phyloP scores from a whole-genome alignment of 345 rosid genomes.

The Cardamine chenopodiifolia region DNA sequence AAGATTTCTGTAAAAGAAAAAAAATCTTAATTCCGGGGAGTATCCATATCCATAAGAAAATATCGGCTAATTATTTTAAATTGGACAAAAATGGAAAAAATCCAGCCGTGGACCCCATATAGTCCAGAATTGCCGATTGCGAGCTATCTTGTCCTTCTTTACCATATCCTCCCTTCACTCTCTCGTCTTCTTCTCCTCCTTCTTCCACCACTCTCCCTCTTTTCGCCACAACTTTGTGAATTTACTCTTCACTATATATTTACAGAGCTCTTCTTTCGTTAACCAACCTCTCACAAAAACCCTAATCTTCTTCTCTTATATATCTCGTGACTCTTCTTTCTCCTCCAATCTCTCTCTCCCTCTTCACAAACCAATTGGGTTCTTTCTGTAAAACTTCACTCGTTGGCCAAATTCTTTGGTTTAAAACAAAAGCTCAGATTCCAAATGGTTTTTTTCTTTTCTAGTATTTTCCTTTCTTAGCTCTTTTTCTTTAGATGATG shows the following conservation, averaged over 20 bases:
- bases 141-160: slow-evolving; percentile 52
- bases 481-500: slow-evolving; percentile 26
- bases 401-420: slow-evolving; percentile 22
- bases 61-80: not conserved
- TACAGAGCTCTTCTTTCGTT: slow-evolving; percentile 21
- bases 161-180: slow-evolving; percentile 49
- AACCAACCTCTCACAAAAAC: slow-evolving; percentile 21
- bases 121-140: slow-evolving; percentile 43
- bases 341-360: slow-evolving; percentile 33
- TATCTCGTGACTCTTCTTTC: slow-evolving; percentile 43
- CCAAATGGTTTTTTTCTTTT: slow-evolving; percentile 12
- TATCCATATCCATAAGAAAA: slow-evolving; percentile 32
- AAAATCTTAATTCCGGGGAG: not conserved
- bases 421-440: slow-evolving; percentile 14
- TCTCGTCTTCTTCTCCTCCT: slow-evolving; percentile 20
- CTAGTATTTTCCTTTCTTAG: slow-evolving; percentile 4
- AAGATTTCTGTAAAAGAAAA: not conserved
- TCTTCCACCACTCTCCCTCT: slow-evolving; percentile 20
- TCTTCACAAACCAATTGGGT: slow-evolving; percentile 20
- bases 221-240: not conserved
- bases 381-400: slow-evolving; percentile 35
- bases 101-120: slow-evolving; percentile 41
- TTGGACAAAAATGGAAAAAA: slow-evolving; percentile 32
- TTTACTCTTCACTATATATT: slow-evolving; percentile 16
- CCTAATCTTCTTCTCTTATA: slow-evolving; percentile 38